Base-by-base conservation (phyloP, 305 asterid genomes). In the Fraxinus sp. region DNA sequence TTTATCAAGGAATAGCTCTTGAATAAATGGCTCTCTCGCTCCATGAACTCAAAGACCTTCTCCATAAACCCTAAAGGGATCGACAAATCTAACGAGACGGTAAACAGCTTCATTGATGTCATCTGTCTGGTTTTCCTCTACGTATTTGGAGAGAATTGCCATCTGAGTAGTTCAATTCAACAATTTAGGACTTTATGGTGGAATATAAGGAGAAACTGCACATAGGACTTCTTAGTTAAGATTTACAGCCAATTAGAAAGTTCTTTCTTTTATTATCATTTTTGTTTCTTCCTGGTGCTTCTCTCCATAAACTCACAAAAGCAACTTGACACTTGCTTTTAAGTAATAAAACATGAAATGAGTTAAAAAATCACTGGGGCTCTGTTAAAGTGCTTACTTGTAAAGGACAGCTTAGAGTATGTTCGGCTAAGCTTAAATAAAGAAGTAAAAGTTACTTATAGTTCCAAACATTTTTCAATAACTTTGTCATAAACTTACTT, bases 41-140 rank as follows among this genome's bases (percentile, higher is more conserved):
- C 95, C 16, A 88, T 84, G 83, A 93, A 93, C 80, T 87, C 92
- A 52, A 93, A 84, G 7, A 83, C 93, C 75, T 85, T 82, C 81
- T 89, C 91, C 28, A 91, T 79, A 81, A 93, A 93, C 82, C 93
- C 92, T 20, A 90, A 73, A 13, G 94, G 97, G 80, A 89, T 83
- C 10, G 93, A 85, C 11, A 91, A 89, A 86, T 91, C 90, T n/a
- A 93, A 81, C 33, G 73, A 81, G 0, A 90, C 88, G 32, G 52
- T 86, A 84, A 90, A 93, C 59, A 86, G 85, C 89, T 88, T 93
- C 75, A 76, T 75, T 6, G n/a, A 16, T 13, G 85, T 0, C 39
- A 86, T 0, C 9, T 77, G 16, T 73, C n/a, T 83, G 84, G 4
- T 85, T 79, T 3, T 84, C 90, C 37, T 90, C 93, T 55, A 86